Percentiles rank a stretch among this genome's conserved stretches.
These are phyloP conservation scores for Astrocystis sublimbata DNA, from an alignment of 495 filamentous ascomycete genomes.

Conservation along the genomic window DNA sequence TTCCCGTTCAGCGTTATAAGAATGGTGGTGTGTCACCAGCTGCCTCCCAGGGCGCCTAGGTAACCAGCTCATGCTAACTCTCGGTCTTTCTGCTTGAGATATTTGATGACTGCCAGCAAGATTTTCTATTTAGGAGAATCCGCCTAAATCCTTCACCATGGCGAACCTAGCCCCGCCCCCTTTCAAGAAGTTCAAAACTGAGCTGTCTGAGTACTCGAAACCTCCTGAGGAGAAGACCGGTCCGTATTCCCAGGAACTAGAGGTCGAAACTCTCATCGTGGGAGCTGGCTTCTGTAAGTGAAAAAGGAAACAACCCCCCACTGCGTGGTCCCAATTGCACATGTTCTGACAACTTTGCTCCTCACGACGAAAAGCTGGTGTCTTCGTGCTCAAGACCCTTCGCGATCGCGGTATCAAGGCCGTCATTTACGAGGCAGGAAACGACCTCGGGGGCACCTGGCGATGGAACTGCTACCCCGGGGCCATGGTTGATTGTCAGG, in stretches of 20 bases:
- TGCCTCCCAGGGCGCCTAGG: neutral
- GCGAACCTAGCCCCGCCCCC: neutral
- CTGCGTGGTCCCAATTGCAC: no score
- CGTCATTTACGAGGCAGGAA: conserved; percentile 51
- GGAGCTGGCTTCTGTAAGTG: conserved; percentile 50
- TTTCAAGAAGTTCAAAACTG: conserved; percentile 28
- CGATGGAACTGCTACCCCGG: conserved; percentile 57
- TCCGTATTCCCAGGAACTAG: conserved; percentile 35
- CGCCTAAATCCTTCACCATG: conserved; percentile 3
- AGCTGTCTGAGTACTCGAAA: conserved; percentile 27
- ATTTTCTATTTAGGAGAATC: neutral
- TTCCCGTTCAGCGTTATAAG: neutral
- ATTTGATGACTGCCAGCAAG: neutral
- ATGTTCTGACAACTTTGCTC: neutral
- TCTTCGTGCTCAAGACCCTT: conserved; percentile 35
- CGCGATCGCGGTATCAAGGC: conserved; percentile 34
- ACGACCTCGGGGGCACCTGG: conserved; percentile 55
- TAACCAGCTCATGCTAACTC: neutral
- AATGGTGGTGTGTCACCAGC: neutral
- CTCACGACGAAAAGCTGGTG: conserved; percentile 12
- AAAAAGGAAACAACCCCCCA: no score
- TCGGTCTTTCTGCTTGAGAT: neutral
- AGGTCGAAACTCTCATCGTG: conserved; percentile 55
- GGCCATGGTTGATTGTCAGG: conserved; percentile 52
- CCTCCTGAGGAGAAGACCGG: conserved; percentile 40